A percentile compares a stretch with the other conserved stretches of the same genome.
Evolutionary conservation across 805 yeast genomes (phyloP).

Genomic region (Candida dajiaensis): DNA sequence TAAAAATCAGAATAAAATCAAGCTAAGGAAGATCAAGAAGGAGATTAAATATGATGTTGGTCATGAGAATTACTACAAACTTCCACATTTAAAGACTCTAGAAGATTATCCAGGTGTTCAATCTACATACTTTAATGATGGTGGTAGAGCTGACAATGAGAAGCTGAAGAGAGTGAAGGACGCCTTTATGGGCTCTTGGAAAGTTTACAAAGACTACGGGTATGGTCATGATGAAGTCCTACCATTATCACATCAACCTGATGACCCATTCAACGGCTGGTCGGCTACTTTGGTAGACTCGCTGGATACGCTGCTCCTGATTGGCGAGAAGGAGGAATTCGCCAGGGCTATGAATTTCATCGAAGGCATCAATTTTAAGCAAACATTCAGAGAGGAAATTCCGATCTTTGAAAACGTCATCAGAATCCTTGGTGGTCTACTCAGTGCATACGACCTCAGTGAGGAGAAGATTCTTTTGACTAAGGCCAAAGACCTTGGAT

Average conservation of each 20-base stretch:
- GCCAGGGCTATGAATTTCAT: constrained; percentile 32
- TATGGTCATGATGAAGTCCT: constrained; percentile 41
- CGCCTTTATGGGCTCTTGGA: constrained; percentile 40
- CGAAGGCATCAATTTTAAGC: constrained; percentile 32
- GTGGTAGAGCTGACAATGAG: constrained; percentile 21
- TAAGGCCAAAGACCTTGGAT: constrained; percentile 41
- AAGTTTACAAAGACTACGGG: constrained; percentile 33
- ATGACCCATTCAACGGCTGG: constrained; percentile 44
- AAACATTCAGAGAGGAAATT: constrained; percentile 33
- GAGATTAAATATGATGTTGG: constrained; percentile 19
- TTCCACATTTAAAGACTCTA: constrained; percentile 13
- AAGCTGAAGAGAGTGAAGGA: constrained; percentile 28
- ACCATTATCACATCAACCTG: constrained; percentile 31
- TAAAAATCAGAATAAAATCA: constrained; percentile 15
- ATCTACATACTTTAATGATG: constrained; percentile 23
- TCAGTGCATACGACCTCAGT: constrained; percentile 48
- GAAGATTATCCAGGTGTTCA: constrained; percentile 26
- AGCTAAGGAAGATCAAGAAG: constrained; percentile 13
- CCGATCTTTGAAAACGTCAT: constrained; percentile 48
- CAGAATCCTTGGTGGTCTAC: constrained; percentile 46
- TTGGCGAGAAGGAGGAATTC: constrained; percentile 37
- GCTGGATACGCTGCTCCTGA: constrained; percentile 44
- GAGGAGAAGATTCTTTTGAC: constrained; percentile 27
- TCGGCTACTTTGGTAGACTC: constrained; percentile 45
- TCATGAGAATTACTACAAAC: constrained; percentile 18